These are phyloP conservation scores for Trichoderma gamsii DNA, from an alignment of 495 filamentous ascomycete species.

Conservation along the genomic window DNA sequence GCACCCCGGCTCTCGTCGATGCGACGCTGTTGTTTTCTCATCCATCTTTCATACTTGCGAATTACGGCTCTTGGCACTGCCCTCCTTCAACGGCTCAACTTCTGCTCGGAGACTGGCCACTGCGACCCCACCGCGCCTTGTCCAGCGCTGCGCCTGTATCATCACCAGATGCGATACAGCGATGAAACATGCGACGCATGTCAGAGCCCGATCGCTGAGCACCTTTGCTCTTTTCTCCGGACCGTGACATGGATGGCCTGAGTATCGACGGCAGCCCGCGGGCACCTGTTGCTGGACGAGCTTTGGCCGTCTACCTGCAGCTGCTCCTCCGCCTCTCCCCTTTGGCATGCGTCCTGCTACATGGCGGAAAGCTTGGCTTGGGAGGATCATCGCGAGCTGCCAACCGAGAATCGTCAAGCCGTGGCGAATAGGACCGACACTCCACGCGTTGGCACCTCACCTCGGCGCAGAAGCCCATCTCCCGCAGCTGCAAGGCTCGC, in stretches of 20 bases:
- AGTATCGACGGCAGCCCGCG: no score
- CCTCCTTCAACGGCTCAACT: not conserved
- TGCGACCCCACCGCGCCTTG: not conserved
- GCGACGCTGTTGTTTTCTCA: slow-evolving; percentile 4
- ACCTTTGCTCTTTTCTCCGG: slow-evolving; percentile 4
- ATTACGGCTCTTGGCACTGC: not conserved
- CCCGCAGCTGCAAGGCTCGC: not conserved
- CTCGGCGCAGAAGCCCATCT: not conserved
- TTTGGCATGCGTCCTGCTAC: not conserved
- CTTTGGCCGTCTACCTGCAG: not conserved
- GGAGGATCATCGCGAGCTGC: not conserved
- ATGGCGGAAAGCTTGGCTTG: not conserved
- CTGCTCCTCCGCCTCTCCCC: not conserved
- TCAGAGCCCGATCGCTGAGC: slow-evolving; percentile 11
- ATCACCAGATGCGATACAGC: not conserved
- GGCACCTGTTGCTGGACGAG: not conserved
- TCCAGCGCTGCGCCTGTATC: not conserved
- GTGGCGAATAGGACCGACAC: slow-evolving; percentile 5
- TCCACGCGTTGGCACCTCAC: slow-evolving; percentile 6
- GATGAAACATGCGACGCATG: slow-evolving; percentile 4
- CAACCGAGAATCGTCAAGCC: not conserved
- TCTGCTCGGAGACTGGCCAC: slow-evolving; percentile 1
- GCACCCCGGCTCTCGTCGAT: slow-evolving; percentile 10
- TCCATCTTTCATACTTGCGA: not conserved
- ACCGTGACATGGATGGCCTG: not conserved